phyloP scores from a whole-genome alignment of 176 grass and related monocot genomes.

The Raddia distichophylla region DNA sequence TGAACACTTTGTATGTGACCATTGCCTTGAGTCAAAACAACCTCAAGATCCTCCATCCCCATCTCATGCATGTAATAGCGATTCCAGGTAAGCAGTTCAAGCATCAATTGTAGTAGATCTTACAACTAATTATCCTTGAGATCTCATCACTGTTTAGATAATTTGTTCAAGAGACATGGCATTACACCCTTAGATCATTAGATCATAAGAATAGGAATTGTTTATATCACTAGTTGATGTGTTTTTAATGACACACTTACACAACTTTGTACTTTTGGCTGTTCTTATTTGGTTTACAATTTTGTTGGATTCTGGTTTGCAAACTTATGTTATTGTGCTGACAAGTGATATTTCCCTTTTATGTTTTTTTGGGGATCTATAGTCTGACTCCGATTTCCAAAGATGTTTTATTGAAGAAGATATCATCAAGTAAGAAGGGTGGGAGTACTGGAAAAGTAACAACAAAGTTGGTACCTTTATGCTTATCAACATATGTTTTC shows the following conservation, averaged over 20 bases:
- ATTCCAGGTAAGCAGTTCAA: slow-evolving; percentile 46
- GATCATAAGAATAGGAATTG: background rate
- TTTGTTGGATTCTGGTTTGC: slow-evolving; percentile 24
- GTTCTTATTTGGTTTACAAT: background rate
- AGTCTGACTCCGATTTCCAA: slow-evolving; percentile 47
- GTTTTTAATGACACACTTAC: slow-evolving; percentile 4
- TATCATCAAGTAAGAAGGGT: slow-evolving; percentile 56
- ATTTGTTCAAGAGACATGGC: slow-evolving; percentile 17
- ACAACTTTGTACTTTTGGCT: background rate
- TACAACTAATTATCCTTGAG: slow-evolving; percentile 17
- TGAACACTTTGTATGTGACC: slow-evolving; percentile 49
- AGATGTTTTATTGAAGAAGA: slow-evolving; percentile 48
- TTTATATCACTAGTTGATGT: background rate
- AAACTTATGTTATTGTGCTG: slow-evolving; percentile 25
- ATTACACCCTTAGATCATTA: background rate
- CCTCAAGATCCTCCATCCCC: slow-evolving; percentile 43
- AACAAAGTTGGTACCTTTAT: slow-evolving; percentile 68
- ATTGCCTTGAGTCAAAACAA: slow-evolving; percentile 53
- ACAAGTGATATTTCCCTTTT: slow-evolving; percentile 22
- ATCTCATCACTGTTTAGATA: background rate
- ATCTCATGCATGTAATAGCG: slow-evolving; percentile 42
- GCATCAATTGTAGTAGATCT: slow-evolving; percentile 22
- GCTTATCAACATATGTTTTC: background rate
- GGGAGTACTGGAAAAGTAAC: slow-evolving; percentile 69
- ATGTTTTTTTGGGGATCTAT: slow-evolving; percentile 24